Conservation (phyloP, 2,329 filamentous ascomycete genomes). For the Aspergillus vadensis region DNA sequence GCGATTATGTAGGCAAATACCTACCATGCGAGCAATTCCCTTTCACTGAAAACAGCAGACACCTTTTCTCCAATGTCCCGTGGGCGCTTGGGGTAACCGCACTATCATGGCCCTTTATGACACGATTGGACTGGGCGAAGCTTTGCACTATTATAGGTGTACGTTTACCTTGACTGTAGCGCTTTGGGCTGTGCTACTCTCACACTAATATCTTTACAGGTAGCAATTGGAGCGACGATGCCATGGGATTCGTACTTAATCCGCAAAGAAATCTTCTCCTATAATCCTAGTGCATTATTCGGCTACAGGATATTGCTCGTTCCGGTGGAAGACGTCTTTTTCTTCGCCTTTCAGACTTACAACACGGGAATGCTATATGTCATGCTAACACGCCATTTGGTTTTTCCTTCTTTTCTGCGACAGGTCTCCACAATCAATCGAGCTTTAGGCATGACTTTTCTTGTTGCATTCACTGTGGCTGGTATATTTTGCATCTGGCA, state of each 20-base stretch:
- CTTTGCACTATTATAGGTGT: too few species aligned
- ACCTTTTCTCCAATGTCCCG: too few species aligned
- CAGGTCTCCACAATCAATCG: background rate
- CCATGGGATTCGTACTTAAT: background rate
- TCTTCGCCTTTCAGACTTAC: background rate
- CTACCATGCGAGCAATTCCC: too few species aligned
- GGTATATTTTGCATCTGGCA: background rate
- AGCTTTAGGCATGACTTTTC: background rate
- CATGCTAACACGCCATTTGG: background rate
- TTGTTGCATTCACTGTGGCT: too few species aligned
- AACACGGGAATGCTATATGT: background rate
- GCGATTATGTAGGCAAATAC: too few species aligned
- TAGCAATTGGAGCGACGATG: constrained; percentile 22
- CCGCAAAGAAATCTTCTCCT: background rate
- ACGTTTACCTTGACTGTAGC: too few species aligned
- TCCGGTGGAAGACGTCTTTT: background rate
- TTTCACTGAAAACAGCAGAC: too few species aligned
- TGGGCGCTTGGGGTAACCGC: too few species aligned
- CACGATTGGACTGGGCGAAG: too few species aligned
- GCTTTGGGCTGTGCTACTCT: too few species aligned
- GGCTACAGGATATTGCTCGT: background rate
- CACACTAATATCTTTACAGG: too few species aligned
- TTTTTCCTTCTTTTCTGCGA: background rate
- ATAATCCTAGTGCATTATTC: background rate
- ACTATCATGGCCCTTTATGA: too few species aligned